Base-by-base conservation (phyloP, 352 stramenopile genomes). In the Phytophthora podocarpi region DNA sequence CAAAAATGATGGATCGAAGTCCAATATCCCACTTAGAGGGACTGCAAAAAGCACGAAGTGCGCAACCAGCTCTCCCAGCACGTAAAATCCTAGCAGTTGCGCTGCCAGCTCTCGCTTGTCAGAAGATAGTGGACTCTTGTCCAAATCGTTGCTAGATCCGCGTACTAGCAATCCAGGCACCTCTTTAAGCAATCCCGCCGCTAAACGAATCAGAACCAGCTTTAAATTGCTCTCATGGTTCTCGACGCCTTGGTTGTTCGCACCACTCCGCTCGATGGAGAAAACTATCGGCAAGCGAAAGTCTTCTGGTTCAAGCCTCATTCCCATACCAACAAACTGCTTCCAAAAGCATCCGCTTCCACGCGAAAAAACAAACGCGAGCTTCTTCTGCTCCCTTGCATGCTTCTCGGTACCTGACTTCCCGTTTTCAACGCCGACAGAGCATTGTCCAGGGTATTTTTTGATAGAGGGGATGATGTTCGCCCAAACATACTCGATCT, bases 31-130 rank as follows among this genome's bases (percentile, higher is more conserved):
- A 42, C 74, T 80, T 12, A 85, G 32, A 15, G 78, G 63, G 4
- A 88, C 66, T 21, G 57, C 30, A 58, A 72, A 78, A 34, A 91
- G 60, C 41, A 82, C 75, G 40, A 90, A 66, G 40, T 89, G 75
- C 36, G 82, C 82, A 28, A 86, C 53, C 13, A 92, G 55, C 61
- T 89, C 70, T 8, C 83, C 83, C 9, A 91, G 66, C 47, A 91
- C 62, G 42, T 77, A 89, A 50, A 77, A 90, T 21, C 67, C 73
- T 5, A 78, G 45, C 21, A 90, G 62, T 37, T 68, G 64, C 15
- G 37, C 39, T 27, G 13, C 27, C 32, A 67, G 10, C 0, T 69
- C 45, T 27, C 70, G 48, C 35, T 76, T 73, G 34, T 63, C 41
- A 31, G 27, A 32, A 26, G 48, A 47, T 7, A 59, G 20, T 20